phyloP scores from a whole-genome alignment of 306 rosid genomes.

The Vachellia collinsii region DNA sequence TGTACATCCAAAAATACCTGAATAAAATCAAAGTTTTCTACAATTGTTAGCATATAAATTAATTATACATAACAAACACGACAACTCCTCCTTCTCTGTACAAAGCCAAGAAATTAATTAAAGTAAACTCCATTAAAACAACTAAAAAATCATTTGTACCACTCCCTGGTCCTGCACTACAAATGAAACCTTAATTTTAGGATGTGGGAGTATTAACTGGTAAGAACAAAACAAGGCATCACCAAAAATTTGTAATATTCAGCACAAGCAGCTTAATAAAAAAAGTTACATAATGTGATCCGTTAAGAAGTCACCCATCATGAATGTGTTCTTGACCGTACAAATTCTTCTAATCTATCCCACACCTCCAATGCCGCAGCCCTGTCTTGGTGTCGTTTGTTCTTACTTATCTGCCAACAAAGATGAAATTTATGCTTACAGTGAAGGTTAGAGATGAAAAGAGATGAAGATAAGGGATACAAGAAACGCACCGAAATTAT shows the following conservation, averaged over 20 bases:
- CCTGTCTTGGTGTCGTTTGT: constrained; percentile 96
- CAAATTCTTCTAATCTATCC: constrained; percentile 97
- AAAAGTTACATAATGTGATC: constrained; percentile 35
- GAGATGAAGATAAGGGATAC: constrained; percentile 13
- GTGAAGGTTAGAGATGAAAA: constrained; percentile 6
- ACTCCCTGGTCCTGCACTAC: no score
- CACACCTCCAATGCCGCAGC: constrained; percentile 99
- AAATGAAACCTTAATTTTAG: no score
- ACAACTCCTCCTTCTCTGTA: background rate
- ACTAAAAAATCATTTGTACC: background rate
- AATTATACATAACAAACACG: background rate
- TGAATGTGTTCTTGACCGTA: constrained; percentile 87
- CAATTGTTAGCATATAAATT: background rate
- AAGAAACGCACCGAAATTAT: constrained; percentile 74
- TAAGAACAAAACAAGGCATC: background rate
- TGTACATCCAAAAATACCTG: background rate
- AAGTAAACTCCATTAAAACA: background rate
- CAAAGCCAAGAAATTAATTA: background rate
- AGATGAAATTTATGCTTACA: constrained; percentile 18
- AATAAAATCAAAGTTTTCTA: background rate
- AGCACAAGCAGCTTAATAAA: constrained; percentile 30
- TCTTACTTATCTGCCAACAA: constrained; percentile 84
- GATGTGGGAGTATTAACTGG: background rate
- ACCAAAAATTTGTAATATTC: constrained; percentile 18
- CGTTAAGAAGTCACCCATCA: constrained; percentile 44